Evolutionary conservation across 75 land plant genomes (phyloP).

Genomic region (Ceratopteris richardii): DNA sequence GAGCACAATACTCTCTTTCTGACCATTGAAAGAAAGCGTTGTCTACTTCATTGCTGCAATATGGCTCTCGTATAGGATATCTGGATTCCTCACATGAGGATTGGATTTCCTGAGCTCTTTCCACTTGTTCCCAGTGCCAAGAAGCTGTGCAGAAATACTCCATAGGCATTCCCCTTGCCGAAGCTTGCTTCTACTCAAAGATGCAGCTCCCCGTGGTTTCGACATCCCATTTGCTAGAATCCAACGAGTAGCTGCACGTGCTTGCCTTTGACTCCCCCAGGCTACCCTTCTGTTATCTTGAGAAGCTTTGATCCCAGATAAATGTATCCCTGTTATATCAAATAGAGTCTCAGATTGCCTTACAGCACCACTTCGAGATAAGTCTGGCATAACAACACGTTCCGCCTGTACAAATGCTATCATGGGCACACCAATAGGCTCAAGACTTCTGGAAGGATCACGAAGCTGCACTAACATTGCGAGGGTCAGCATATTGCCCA

Average conservation of each 20-base stretch:
- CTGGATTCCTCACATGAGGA: constrained; percentile 49
- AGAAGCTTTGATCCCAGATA: constrained; percentile 13
- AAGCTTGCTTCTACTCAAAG: constrained; percentile 14
- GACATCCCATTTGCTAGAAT: constrained; percentile 26
- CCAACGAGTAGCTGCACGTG: constrained; percentile 24
- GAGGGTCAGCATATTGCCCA: constrained; percentile 18
- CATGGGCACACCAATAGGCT: constrained; percentile 28
- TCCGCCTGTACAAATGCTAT: constrained; percentile 29
- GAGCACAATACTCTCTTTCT: too few relatives aligned
- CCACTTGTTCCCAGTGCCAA: constrained; percentile 35
- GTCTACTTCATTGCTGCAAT: too few relatives aligned
- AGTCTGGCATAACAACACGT: constrained; percentile 12
- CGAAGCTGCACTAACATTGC: constrained; percentile 27
- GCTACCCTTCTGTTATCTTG: constrained; percentile 10
- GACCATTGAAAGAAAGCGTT: too few relatives aligned
- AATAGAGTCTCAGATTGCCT: constrained; percentile 12
- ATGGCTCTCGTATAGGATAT: constrained; percentile 19
- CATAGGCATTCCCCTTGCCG: constrained; percentile 27
- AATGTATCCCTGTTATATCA: constrained; percentile 20
- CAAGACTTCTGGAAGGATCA: constrained; percentile 23
- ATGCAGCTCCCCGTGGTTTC: constrained; percentile 16
- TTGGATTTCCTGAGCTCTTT: constrained; percentile 43
- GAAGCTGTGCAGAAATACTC: constrained; percentile 55
- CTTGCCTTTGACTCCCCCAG: constrained; percentile 25
- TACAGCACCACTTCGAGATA: neutral